phyloP scores from a whole-genome alignment of 192 early-diverging fungal genomes.

The Umbelopsis sp. region DNA sequence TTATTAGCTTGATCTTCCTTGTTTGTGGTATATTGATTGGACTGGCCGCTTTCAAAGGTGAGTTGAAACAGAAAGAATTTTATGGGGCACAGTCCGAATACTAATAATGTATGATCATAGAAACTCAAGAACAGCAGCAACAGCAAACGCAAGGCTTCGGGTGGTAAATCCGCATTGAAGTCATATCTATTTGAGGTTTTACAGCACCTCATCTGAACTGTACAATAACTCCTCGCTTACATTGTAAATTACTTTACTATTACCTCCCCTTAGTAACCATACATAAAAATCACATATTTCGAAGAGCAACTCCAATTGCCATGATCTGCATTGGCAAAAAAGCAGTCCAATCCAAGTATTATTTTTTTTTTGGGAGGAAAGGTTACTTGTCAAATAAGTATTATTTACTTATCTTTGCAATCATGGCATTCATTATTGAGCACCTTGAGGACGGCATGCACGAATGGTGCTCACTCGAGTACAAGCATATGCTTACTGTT shows the following conservation, averaged over 20 bases:
- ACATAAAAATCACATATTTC: neutral
- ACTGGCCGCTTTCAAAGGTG: constrained; percentile 77
- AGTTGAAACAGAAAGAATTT: constrained; percentile 21
- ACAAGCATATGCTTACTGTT: constrained; percentile 68
- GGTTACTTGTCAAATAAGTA: neutral
- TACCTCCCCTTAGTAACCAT: neutral
- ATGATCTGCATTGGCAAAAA: neutral
- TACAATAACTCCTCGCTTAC: neutral
- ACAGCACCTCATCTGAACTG: neutral
- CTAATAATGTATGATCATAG: constrained; percentile 9
- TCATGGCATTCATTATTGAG: constrained; percentile 67
- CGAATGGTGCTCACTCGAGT: constrained; percentile 77
- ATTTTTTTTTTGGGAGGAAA: neutral
- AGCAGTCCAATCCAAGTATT: constrained; percentile 6
- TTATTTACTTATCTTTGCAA: neutral
- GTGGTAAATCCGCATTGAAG: constrained; percentile 22
- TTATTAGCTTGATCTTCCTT: constrained; percentile 83
- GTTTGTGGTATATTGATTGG: constrained; percentile 78
- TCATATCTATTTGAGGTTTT: neutral
- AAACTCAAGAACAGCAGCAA: constrained; percentile 34
- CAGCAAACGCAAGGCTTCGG: constrained; percentile 40
- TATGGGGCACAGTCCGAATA: neutral
- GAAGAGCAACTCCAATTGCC: neutral
- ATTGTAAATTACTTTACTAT: neutral
- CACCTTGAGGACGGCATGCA: constrained; percentile 76